Evolutionary conservation across 805 yeast genomes (phyloP).

Genomic region (Pichia cabralensis): DNA sequence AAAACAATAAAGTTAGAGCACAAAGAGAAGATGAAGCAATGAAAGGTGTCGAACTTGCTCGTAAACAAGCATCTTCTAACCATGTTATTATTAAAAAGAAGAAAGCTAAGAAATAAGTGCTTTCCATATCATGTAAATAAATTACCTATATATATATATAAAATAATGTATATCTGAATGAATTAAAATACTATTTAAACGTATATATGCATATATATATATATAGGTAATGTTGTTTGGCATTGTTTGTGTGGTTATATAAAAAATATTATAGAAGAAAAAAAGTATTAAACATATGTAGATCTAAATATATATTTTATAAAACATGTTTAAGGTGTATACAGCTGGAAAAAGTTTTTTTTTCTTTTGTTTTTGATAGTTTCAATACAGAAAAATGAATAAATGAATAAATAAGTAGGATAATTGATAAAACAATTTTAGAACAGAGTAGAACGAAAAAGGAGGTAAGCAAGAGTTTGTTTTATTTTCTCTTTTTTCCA

Average conservation of each 20-base stretch:
- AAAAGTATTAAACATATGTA: neutral
- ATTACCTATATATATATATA: neutral
- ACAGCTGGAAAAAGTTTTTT: too few relatives aligned
- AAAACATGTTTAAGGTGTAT: too few relatives aligned
- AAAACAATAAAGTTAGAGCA: constrained; percentile 18
- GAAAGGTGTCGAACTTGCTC: constrained; percentile 22
- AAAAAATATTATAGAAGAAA: neutral
- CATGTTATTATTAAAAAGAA: constrained; percentile 23
- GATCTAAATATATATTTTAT: too few relatives aligned
- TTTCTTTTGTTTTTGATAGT: too few relatives aligned
- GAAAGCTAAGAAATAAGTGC: constrained; percentile 6
- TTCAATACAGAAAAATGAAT: neutral
- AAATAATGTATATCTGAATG: neutral
- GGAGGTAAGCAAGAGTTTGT: too few relatives aligned
- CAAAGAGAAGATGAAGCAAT: constrained; percentile 19
- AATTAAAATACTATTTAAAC: neutral
- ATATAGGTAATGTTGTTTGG: neutral
- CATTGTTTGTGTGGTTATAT: neutral
- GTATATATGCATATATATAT: neutral
- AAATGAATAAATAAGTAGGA: neutral
- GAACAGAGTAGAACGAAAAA: too few relatives aligned
- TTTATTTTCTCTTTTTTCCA: too few relatives aligned
- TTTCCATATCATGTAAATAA: too few relatives aligned
- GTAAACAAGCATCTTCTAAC: constrained; percentile 17
- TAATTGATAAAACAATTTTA: too few relatives aligned